Evolutionary conservation across 768 basidiomycete species (phyloP).

Genomic region (Psilocybe subaeruginosa): DNA sequence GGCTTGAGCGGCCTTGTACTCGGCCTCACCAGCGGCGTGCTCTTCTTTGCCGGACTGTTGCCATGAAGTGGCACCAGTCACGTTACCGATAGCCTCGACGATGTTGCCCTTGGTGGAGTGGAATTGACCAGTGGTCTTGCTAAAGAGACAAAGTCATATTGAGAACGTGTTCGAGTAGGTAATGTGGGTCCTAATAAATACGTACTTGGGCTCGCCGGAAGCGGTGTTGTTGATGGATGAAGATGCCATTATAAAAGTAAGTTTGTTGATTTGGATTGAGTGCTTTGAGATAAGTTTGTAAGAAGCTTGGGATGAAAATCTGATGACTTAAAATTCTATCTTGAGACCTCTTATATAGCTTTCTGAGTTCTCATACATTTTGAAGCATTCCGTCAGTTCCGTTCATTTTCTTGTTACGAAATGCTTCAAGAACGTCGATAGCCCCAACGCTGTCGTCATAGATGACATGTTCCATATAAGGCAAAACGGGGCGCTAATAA

Average conservation of each 20-base stretch:
- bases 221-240: slow-evolving; percentile 28
- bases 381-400: too few species aligned
- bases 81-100: slow-evolving; percentile 46
- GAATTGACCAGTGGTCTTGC: slow-evolving; percentile 45
- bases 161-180: background rate
- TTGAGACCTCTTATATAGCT: too few species aligned
- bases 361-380: too few species aligned
- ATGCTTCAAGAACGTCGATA: too few species aligned
- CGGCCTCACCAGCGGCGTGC: slow-evolving; percentile 53
- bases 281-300: background rate
- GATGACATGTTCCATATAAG: background rate
- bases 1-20: slow-evolving; percentile 51
- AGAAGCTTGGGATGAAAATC: background rate
- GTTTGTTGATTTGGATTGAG: background rate
- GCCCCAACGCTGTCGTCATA: too few species aligned
- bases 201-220: slow-evolving; percentile 33
- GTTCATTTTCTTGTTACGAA: too few species aligned
- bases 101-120: slow-evolving; percentile 46
- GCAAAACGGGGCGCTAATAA: too few species aligned
- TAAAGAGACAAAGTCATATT: slow-evolving; percentile 14
- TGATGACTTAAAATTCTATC: too few species aligned
- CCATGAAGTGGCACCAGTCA: slow-evolving; percentile 49
- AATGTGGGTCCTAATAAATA: background rate
- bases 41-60: slow-evolving; percentile 50
- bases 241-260: slow-evolving; percentile 14